Base-by-base conservation (phyloP, 2,329 filamentous ascomycete species). In the Paraconiothyrium brasiliense region DNA sequence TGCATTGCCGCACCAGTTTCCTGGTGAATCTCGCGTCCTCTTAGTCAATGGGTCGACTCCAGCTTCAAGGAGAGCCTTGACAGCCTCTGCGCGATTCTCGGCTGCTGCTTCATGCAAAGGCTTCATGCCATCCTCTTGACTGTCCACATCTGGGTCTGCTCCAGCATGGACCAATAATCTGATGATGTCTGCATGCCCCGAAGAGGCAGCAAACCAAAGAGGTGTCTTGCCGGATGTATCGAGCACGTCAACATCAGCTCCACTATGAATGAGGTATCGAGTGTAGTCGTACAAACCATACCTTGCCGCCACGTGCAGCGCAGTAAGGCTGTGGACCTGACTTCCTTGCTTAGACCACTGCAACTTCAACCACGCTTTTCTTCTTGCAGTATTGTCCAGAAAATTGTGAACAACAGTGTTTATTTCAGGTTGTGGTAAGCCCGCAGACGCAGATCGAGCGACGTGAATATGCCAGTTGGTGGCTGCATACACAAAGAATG, bases 91-190 rank as follows among this genome's bases (percentile, higher is more conserved):
- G 58, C 77, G 71, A 41, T 79, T 79, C 9, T 63, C 68, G 4
- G 6, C 60, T 2, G 78, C 77, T 6, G 80, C 79, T 27, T 62
- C 7, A 55, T 82, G 77, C 1, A 83, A 60, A 6, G 81, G 76
- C n/a, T 64, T 77, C 0, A 67, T 47, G 0, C 80, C 79, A 20
- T 58, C 1, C 2, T n/a, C 2, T 7, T 47, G 54, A 0, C 67
- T 58, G 0, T 59, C 44, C 16, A 56, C 35, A 47, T 76, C 63
- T 10, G 68, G 70, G 16, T 74, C 61, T 4, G 72, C 78, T 1
- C 72, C 73, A 54, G 24, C 24, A 24, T 60, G 14, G 4, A 67
- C 20, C 2, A 70, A 50, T 3, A 64, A 16, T 10, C 35, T 10
- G 6, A 68, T 48, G n/a, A 65, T 54, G 24, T 59, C 59, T 4